Percentiles rank a stretch among this genome's conserved stretches.
These are phyloP conservation scores for Aureobasidium sp. DNA, from an alignment of 2,329 filamentous ascomycete species.

Conservation along the genomic window DNA sequence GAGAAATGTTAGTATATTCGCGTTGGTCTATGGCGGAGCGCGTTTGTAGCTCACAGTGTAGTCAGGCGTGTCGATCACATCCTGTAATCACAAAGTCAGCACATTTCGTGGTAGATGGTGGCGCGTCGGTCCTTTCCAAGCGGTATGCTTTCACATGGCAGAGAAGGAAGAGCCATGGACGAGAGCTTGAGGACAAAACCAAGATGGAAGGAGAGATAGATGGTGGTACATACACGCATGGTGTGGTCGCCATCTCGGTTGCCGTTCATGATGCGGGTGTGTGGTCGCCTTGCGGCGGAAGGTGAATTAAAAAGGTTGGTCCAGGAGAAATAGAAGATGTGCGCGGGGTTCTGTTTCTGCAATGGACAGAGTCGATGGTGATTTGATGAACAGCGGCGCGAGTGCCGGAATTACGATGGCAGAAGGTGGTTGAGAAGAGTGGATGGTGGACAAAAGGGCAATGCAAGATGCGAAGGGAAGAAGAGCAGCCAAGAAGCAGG, in stretches of 20 bases:
- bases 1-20: neutral
- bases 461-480: slow-evolving; percentile 5
- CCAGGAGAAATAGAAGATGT: slow-evolving; percentile 4
- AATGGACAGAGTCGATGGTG: slow-evolving; percentile 6
- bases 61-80: slow-evolving; percentile 51
- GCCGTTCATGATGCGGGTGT: slow-evolving; percentile 15
- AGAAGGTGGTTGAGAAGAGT: neutral
- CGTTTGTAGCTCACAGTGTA: slow-evolving; percentile 38
- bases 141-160: neutral
- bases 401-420: neutral
- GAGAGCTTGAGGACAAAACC: neutral
- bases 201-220: neutral
- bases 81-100: slow-evolving; percentile 15
- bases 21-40: neutral
- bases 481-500: neutral
- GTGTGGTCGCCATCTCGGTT: slow-evolving; percentile 13
- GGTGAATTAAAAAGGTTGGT: neutral
- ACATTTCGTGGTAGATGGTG: neutral
- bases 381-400: neutral
- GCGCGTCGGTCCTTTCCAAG: neutral
- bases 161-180: neutral
- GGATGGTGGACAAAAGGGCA: neutral
- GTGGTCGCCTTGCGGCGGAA: slow-evolving; percentile 11
- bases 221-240: slow-evolving; percentile 11
- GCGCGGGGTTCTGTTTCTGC: neutral